Base-by-base conservation (phyloP, 108 stramenopile genomes). In the Nitzschia sp. region DNA sequence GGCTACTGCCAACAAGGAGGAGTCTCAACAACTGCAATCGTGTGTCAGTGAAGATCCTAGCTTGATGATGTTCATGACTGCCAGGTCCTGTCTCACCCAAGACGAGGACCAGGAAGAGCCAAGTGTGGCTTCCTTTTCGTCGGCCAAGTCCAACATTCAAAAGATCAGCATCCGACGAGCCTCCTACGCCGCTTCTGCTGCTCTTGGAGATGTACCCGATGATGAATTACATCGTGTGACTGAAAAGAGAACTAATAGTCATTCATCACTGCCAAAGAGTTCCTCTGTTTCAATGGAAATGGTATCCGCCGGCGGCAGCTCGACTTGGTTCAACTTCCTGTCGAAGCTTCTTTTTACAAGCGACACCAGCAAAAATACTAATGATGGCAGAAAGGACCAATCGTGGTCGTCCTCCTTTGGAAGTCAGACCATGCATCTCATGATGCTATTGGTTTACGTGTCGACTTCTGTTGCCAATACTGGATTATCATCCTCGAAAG, bases 361-460 rank as follows among this genome's bases (percentile, higher is more conserved):
- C 50, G 5, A 32, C 2, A 58, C n/a, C n/a, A n/a, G n/a, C n/a
- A n/a, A n/a, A n/a, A n/a, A n/a, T n/a, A n/a, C n/a, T n/a, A n/a
- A n/a, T n/a, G n/a, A n/a, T n/a, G n/a, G n/a, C n/a, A n/a, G n/a
- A n/a, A n/a, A n/a, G n/a, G n/a, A n/a, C n/a, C n/a, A n/a, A n/a
- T n/a, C 22, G 17, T 13, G 32, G 38, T 41, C 38, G n/a, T 17
- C 57, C n/a, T 34, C 32, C 1, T 45, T 34, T 44, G 60, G 33
- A 25, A 61, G 13, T 44, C 38, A 34, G 15, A 25, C 60, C 1
- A 44, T 61, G 19, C 41, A 41, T 25, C 16, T 27, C n/a, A 41
- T 61, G 23, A 19, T 61, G 60, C 36, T 61, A 11, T 25, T 61
- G 41, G 13, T 61, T 1, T 61, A 61, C 9, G 38, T 45, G 11